Evolutionary conservation across 352 stramenopile genomes (phyloP).

Genomic region (Phytopythium helicoides): DNA sequence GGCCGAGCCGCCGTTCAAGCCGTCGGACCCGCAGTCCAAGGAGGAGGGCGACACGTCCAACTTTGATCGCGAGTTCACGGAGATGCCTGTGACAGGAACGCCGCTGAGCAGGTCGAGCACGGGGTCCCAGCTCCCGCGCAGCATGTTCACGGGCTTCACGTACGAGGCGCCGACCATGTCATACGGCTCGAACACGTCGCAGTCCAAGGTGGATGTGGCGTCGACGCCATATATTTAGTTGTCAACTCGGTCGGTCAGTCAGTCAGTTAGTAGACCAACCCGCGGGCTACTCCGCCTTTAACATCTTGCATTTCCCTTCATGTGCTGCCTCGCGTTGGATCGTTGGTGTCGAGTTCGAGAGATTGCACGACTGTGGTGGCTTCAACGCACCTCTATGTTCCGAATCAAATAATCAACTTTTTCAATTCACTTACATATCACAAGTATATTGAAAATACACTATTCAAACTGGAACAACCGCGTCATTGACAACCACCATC

Average conservation of each 20-base stretch:
- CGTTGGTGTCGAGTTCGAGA: too few species aligned
- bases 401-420: too few species aligned
- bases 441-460: too few species aligned
- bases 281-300: neutral
- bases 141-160: constrained; percentile 87
- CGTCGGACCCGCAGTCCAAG: constrained; percentile 80
- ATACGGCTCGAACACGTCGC: constrained; percentile 83
- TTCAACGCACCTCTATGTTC: too few species aligned
- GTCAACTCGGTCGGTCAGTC: constrained; percentile 5
- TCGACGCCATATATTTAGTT: constrained; percentile 88
- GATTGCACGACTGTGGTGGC: too few species aligned
- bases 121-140: constrained; percentile 60
- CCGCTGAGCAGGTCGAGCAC: constrained; percentile 69
- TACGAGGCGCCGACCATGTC: constrained; percentile 83
- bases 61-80: constrained; percentile 90
- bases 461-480: too few species aligned
- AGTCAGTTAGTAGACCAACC: neutral
- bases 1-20: constrained; percentile 86
- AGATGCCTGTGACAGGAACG: constrained; percentile 79
- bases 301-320: constrained; percentile 1
- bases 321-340: too few species aligned
- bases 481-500: too few species aligned
- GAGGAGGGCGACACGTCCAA: constrained; percentile 87
- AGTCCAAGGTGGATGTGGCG: constrained; percentile 83
- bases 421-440: too few species aligned